Conservation (phyloP, 768 basidiomycete genomes). For the Hemileccinum rubropunctum region DNA sequence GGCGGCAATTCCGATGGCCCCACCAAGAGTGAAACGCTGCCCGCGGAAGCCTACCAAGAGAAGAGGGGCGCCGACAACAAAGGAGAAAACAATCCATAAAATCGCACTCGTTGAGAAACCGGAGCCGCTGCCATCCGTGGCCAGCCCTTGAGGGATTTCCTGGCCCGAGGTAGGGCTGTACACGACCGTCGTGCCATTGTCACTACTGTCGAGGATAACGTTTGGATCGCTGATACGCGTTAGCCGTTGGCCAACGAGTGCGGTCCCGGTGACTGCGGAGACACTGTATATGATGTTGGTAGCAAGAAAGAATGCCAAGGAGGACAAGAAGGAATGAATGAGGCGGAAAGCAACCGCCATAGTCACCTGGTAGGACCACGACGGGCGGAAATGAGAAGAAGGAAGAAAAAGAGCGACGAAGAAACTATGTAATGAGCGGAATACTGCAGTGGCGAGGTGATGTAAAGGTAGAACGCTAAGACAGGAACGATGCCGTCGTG, state of each 20-base stretch:
- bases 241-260: slow-evolving; percentile 13
- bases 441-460: slow-evolving; percentile 7
- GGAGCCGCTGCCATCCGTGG: slow-evolving; percentile 57
- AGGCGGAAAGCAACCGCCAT: slow-evolving; percentile 27
- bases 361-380: slow-evolving; percentile 17
- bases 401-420: slow-evolving; percentile 12
- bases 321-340: slow-evolving; percentile 14
- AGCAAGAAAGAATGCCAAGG: slow-evolving; percentile 15
- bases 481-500: too few relatives aligned
- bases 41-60: slow-evolving; percentile 55
- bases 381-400: slow-evolving; percentile 1
- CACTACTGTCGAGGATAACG: slow-evolving; percentile 22
- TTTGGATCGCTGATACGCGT: slow-evolving; percentile 28
- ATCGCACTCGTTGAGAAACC: slow-evolving; percentile 47
- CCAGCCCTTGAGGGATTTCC: slow-evolving; percentile 50
- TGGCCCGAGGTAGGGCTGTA: slow-evolving; percentile 44
- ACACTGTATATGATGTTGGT: slow-evolving; percentile 5
- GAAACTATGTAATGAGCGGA: not conserved
- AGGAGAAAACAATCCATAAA: slow-evolving; percentile 56
- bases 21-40: slow-evolving; percentile 54
- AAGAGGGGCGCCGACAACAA: slow-evolving; percentile 52
- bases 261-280: slow-evolving; percentile 4
- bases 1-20: slow-evolving; percentile 49
- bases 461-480: slow-evolving; percentile 6
- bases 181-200: slow-evolving; percentile 39